phyloP scores from a whole-genome alignment of 148 eudicot genomes.

The Drosera capensis region DNA sequence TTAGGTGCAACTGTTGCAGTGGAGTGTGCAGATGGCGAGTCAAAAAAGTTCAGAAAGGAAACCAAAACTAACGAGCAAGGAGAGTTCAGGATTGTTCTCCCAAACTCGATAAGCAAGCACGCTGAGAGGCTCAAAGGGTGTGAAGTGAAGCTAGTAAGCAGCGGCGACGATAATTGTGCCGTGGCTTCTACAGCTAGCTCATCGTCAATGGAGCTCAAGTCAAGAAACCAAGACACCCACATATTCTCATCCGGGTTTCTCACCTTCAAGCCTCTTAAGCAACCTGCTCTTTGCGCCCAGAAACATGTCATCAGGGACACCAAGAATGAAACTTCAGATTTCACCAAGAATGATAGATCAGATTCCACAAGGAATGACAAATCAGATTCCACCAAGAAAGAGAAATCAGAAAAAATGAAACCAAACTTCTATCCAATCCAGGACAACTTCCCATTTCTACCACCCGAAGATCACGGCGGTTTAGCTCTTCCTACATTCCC shows the following conservation, averaged over 20 bases:
- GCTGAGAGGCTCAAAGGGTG: slow-evolving; percentile 40
- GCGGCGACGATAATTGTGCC: slow-evolving; percentile 61
- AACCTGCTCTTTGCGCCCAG: slow-evolving; percentile 48
- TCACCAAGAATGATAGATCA: too few species aligned
- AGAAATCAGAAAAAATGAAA: too few species aligned
- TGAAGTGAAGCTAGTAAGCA: slow-evolving; percentile 45
- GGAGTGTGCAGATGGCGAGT: slow-evolving; percentile 29
- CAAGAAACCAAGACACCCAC: slow-evolving; percentile 26
- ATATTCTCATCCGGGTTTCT: slow-evolving; percentile 74
- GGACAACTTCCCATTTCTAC: slow-evolving; percentile 4
- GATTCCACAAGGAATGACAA: too few species aligned
- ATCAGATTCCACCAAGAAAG: too few species aligned
- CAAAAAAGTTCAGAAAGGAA: slow-evolving; percentile 28
- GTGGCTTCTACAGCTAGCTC: slow-evolving; percentile 57
- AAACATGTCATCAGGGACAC: slow-evolving; percentile 21
- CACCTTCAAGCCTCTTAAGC: slow-evolving; percentile 69
- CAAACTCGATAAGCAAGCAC: slow-evolving; percentile 49
- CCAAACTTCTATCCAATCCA: neutral
- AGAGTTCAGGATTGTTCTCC: slow-evolving; percentile 43
- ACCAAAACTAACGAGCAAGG: slow-evolving; percentile 53
- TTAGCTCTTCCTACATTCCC: slow-evolving; percentile 30
- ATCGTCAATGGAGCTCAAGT: slow-evolving; percentile 37
- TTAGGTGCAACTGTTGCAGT: slow-evolving; percentile 78
- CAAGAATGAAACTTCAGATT: slow-evolving; percentile 10
- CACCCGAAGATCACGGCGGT: slow-evolving; percentile 12